Percentiles rank a stretch among this genome's conserved stretches.
Evolutionary conservation across 345 rosid genomes (phyloP).

Genomic region (Rhizophora apiculata): DNA sequence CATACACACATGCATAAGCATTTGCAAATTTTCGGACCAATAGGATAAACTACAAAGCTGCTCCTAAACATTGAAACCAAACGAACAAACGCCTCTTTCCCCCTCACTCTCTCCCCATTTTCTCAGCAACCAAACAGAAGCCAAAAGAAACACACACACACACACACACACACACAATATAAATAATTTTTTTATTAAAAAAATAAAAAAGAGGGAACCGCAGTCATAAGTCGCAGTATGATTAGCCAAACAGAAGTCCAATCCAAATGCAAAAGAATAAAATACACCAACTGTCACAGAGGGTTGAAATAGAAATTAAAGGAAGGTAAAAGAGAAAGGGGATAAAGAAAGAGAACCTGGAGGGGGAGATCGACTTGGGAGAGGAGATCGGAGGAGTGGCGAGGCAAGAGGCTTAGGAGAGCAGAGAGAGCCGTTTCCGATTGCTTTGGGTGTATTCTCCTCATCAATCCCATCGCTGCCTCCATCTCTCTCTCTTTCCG

Average conservation of each 20-base stretch:
- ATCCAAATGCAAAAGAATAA: not conserved
- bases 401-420: conserved; percentile 81
- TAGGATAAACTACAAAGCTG: no score
- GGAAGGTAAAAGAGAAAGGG: not conserved
- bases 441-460: conserved; percentile 92
- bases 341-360: conserved; percentile 42
- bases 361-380: conserved; percentile 98
- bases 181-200: no score
- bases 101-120: not conserved
- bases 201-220: not conserved
- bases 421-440: conserved; percentile 91
- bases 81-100: not conserved
- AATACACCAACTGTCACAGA: not conserved
- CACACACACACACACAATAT: no score
- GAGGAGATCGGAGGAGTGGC: conserved; percentile 93
- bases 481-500: conserved; percentile 45
- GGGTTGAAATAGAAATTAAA: not conserved
- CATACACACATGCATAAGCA: no score
- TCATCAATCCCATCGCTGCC: conserved; percentile 85
- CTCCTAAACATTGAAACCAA: not conserved
- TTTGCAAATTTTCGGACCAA: no score
- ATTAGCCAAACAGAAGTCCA: not conserved
- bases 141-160: not conserved
- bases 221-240: not conserved
- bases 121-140: not conserved